Base-by-base conservation (phyloP, 1,284 basidiomycete genomes). In the Cystobasidiaceae sp. region DNA sequence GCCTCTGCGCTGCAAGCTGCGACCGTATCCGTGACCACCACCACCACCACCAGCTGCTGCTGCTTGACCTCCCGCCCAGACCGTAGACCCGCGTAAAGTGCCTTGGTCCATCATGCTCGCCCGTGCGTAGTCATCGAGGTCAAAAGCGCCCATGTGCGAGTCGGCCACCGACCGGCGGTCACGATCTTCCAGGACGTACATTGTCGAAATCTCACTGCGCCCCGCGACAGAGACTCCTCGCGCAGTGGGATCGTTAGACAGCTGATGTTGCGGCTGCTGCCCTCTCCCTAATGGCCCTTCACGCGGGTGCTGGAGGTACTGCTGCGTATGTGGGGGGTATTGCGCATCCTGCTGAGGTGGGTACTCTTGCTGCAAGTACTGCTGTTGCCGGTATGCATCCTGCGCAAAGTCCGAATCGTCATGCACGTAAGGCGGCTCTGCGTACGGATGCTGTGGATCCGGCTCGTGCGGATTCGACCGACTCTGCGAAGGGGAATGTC, bases 61-160 rank as follows among this genome's bases (percentile, higher is more conserved):
- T 21, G 37, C 9, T 28, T 44, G 21, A 5, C 27, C 25, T 3
- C 54, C 60, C n/a, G 37, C 34, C 41, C 50, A 43, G 11, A 32
- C 48, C 44, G 46, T 51, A 4, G 46, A 41, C 19, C 48, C 32
- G n/a, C 34, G 8, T n/a, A 49, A 27, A 34, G 58, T 32, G 33
- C 30, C 19, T 32, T 48, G 60, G 4, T 33, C 30, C 13, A 62
- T 30, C 27, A 57, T 41, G 54, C 61, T 55, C 13, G 28, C 33
- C 19, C 52, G 51, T 6, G 43, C 61, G 23, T 64, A 55, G 27
- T 64, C 61, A 43, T 64, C 61, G 17, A 64, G 52, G 28, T 64
- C 61, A 21, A 64, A 64, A 6, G 61, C 61, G n/a, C 61, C 61
- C 28, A 44, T 33, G n/a, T 64, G 61, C 19, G 61, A 64, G 33